Evolutionary conservation across 2,329 filamentous ascomycete species (phyloP).

Genomic region (Camillea tinctor): DNA sequence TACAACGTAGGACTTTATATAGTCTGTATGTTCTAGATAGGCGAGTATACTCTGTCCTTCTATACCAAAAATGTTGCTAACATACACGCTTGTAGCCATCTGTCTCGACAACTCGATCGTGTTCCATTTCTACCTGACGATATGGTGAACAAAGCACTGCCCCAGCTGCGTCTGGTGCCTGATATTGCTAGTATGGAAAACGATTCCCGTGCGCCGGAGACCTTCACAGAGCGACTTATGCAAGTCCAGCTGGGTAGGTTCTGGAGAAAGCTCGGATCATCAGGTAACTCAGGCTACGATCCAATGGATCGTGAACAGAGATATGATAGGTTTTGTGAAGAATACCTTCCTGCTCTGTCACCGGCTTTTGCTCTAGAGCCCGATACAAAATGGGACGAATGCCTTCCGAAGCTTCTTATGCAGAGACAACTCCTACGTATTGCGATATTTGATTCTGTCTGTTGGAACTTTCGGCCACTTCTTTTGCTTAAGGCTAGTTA

Average conservation of each 20-base stretch:
- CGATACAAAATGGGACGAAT: slow-evolving; percentile 11
- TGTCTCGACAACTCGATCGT: slow-evolving; percentile 1
- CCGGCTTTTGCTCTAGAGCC: slow-evolving; percentile 11
- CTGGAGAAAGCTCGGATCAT: slow-evolving; percentile 4
- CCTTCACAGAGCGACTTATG: slow-evolving; percentile 12
- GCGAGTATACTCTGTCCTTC: not conserved
- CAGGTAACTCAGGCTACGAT: slow-evolving; percentile 4
- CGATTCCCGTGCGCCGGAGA: slow-evolving; percentile 3
- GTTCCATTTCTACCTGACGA: not conserved
- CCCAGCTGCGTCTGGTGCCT: slow-evolving; percentile 2
- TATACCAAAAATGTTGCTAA: not conserved
- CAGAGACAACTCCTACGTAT: slow-evolving; percentile 13
- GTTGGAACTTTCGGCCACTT: slow-evolving; percentile 14
- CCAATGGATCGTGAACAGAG: slow-evolving; percentile 4
- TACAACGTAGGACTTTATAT: slow-evolving; percentile 12
- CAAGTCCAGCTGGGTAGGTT: slow-evolving; percentile 11
- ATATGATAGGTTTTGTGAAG: slow-evolving; percentile 14
- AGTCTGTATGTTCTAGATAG: slow-evolving; percentile 15
- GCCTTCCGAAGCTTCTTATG: slow-evolving; percentile 7
- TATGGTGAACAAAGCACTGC: not conserved
- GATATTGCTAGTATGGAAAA: not conserved
- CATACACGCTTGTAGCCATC: not conserved
- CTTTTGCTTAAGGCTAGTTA: slow-evolving; percentile 1
- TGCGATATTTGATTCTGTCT: slow-evolving; percentile 17
- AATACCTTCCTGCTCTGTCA: slow-evolving; percentile 12